Percentiles rank a stretch among this genome's conserved stretches.
Conservation (phyloP, 2,329 filamentous ascomycete species). For the Exophiala dermatitidis region DNA sequence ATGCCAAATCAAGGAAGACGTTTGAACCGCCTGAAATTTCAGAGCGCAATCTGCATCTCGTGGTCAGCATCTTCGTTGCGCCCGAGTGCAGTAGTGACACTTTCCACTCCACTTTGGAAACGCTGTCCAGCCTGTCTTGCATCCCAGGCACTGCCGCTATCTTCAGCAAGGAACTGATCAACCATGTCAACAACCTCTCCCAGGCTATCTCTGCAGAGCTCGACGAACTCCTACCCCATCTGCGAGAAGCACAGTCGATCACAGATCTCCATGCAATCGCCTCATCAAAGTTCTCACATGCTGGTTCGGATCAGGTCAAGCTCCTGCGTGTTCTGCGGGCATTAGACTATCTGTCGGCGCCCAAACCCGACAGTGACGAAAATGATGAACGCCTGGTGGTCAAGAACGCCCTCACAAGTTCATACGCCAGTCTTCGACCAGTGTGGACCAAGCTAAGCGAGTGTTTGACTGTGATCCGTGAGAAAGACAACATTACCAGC, state of each 20-base stretch:
- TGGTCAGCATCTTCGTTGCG: slow-evolving; percentile 94
- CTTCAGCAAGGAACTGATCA: slow-evolving; percentile 88
- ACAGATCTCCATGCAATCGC: slow-evolving; percentile 95
- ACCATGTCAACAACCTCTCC: slow-evolving; percentile 76
- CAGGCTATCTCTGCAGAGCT: slow-evolving; percentile 79
- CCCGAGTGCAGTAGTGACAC: slow-evolving; percentile 96
- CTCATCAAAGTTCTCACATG: slow-evolving; percentile 88
- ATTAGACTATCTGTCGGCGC: slow-evolving; percentile 89
- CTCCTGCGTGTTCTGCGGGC: slow-evolving; percentile 85
- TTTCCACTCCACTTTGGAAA: slow-evolving; percentile 93
- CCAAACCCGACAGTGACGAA: slow-evolving; percentile 55
- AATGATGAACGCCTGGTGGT: slow-evolving; percentile 50
- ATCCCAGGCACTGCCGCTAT: slow-evolving; percentile 83
- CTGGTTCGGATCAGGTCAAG: slow-evolving; percentile 94
- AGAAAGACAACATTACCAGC: slow-evolving; percentile 92
- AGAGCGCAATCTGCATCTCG: slow-evolving; percentile 78
- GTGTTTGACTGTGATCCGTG: slow-evolving; percentile 77
- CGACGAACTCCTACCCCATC: slow-evolving; percentile 75
- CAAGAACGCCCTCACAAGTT: slow-evolving; percentile 75
- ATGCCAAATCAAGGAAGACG: slow-evolving; percentile 51
- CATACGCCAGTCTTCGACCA: slow-evolving; percentile 88
- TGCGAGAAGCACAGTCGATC: slow-evolving; percentile 75
- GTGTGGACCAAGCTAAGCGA: slow-evolving; percentile 90
- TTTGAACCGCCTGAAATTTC: slow-evolving; percentile 79
- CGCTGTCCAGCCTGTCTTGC: slow-evolving; percentile 95